phyloP scores from a whole-genome alignment of 1,284 basidiomycete genomes.

The Leccinum angustisporum region DNA sequence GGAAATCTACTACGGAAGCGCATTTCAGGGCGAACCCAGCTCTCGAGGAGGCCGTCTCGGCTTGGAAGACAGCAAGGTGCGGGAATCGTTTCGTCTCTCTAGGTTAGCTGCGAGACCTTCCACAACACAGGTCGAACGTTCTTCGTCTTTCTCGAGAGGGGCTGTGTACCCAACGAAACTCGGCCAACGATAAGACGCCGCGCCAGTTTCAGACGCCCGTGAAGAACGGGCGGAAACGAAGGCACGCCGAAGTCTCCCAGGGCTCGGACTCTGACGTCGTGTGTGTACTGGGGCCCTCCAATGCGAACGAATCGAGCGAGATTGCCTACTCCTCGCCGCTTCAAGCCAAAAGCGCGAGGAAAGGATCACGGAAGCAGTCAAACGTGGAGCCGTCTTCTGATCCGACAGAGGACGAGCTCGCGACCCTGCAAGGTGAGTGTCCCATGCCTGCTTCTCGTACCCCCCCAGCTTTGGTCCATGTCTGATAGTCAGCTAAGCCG shows the following conservation, averaged over 20 bases:
- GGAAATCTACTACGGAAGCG: constrained; percentile 52
- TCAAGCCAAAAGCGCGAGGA: constrained; percentile 23
- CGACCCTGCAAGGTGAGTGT: constrained; percentile 19
- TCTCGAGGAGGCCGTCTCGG: constrained; percentile 58
- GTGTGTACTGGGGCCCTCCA: constrained; percentile 29
- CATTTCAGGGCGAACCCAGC: constrained; percentile 59
- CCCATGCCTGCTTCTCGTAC: neutral
- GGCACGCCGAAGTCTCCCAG: constrained; percentile 16
- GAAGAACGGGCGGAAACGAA: constrained; percentile 28
- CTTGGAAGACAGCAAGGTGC: constrained; percentile 67
- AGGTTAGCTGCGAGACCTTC: neutral
- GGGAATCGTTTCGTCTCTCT: constrained; percentile 7
- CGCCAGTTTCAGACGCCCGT: constrained; percentile 16
- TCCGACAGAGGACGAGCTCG: constrained; percentile 30
- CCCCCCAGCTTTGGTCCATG: constrained; percentile 1
- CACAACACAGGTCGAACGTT: constrained; percentile 40
- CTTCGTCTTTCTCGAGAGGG: constrained; percentile 39
- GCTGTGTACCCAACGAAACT: constrained; percentile 10
- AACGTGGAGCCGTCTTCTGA: constrained; percentile 24
- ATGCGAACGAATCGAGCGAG: constrained; percentile 27
- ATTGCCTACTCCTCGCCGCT: constrained; percentile 27
- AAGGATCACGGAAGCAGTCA: constrained; percentile 11
- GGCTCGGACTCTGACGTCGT: constrained; percentile 26
- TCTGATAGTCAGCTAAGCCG: constrained; percentile 24
- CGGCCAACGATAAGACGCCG: constrained; percentile 33